These are phyloP conservation scores for Maudiozyma bulderi DNA, from an alignment of 805 yeast species.

Conservation along the genomic window DNA sequence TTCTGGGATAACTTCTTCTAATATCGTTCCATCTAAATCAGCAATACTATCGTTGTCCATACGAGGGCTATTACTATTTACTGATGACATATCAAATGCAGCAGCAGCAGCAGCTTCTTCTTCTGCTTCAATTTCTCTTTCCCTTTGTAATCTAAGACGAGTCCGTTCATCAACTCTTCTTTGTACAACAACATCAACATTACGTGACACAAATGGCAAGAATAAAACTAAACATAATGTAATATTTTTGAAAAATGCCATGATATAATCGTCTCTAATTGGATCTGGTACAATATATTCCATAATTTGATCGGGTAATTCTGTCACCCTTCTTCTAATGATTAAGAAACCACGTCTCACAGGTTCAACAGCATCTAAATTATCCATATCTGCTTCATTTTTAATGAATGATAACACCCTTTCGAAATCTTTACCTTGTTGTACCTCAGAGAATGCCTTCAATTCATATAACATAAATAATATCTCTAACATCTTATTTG, in stretches of 20 bases:
- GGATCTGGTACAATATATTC: conserved; percentile 19
- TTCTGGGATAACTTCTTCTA: not conserved
- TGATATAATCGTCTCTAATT: conserved; percentile 8
- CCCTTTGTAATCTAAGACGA: not conserved
- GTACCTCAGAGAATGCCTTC: not conserved
- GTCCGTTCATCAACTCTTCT: conserved; percentile 1
- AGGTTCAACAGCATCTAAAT: not conserved
- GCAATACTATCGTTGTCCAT: not conserved
- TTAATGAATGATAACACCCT: not conserved
- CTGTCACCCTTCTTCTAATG: not conserved
- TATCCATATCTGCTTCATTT: not conserved
- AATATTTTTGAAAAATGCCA: conserved; percentile 15
- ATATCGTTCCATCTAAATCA: not conserved
- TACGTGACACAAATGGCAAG: conserved; percentile 12
- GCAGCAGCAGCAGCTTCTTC: not conserved
- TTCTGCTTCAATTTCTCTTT: not conserved
- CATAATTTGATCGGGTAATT: not conserved
- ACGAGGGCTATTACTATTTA: not conserved
- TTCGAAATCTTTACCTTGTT: not conserved
- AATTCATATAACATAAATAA: not conserved
- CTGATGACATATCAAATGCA: not conserved
- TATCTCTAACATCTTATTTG: not conserved
- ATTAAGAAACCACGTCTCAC: not conserved
- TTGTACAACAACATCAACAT: conserved; percentile 8
- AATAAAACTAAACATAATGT: conserved; percentile 16